Evolutionary conservation across 495 filamentous ascomycete species (phyloP), one percentile per base, ranked within the genome.

Genomic region (Darksidea phi): DNA sequence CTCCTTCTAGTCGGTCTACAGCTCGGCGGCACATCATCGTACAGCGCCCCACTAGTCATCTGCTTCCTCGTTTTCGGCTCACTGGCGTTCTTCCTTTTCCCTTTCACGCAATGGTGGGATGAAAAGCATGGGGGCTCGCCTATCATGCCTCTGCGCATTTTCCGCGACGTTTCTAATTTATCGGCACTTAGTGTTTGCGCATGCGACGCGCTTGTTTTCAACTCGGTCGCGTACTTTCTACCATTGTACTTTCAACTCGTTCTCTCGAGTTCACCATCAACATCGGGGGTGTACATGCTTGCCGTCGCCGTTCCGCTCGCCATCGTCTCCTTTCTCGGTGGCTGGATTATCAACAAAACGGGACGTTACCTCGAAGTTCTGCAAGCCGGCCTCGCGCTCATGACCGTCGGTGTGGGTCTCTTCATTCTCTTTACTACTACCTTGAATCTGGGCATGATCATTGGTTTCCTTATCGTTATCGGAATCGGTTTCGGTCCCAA

Each of bases 401-500:
- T 68, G 55, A 69, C 70, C 1, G 6, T 72, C 18, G 70, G 68
- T 41, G 45, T 66, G 10, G 62, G 68, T 21, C 61, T 72, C 1
- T 55, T 67, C 13, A 61, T 63, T 34, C 26, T 52, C 23, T 53
- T 72, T 18, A n/a, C 43, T 18, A 5, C 54, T 8, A 42, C 58
- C 12, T 42, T 18, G 6, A 34, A 47, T 38, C 81, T 79, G 78
- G 67, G 77, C 32, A 77, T 77, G 25, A 79, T 84, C 54, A 73
- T 84, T 68, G 72, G 77, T 50, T 83, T 71, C 64, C 79, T 84
- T 59, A 67, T 84, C 21, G 77, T 85, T 50, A 76, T 72, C 23
- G 82, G 81, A 34, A 48, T 79, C 6, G 82, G 82, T 32, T 75
- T 82, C 17, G 82, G 82, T 2, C 82, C 81, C 6, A 77, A 78